Evolutionary conservation across 805 yeast genomes (phyloP), one percentile per base, ranked within the genome.

Genomic region (Tetrapisispora iriomotensis): DNA sequence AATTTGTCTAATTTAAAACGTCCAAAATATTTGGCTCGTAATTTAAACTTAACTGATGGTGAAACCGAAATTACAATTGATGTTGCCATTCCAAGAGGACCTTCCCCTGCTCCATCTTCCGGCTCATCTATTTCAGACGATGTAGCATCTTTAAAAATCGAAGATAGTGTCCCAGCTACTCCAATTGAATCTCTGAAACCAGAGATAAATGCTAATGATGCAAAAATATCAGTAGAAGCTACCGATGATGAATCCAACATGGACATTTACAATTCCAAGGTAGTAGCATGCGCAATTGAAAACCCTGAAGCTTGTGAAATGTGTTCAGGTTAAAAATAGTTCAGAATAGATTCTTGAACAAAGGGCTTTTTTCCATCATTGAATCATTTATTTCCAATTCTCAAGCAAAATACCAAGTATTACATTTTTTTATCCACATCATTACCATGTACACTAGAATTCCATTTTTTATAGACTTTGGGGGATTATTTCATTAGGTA

Each of bases 271-370:
- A 82, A 87, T 64, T 80, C 92, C 19, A 79, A 86, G 64, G 96
- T 81, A 24, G 77, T 87, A 63, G 95, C 95, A 21, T 87, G 96
- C 70, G 94, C 96, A 39, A 85, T 87, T 61, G 77, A 82, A 61
- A 87, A 87, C 68, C 95, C 95, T 39, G 96, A 82, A 65, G 74
- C 95, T 31, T 88, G 97, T 66, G 88, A 88, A 56, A 88, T 90
- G 94, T 88, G 97, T 70, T 88, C 96, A 36, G 96, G 96, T 67
- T 88, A 67, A 62, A 20, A 2, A 10, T 19, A 20, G n/a, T 30
- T n/a, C n/a, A n/a, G n/a, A n/a, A n/a, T n/a, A n/a, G n/a, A n/a
- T n/a, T n/a, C n/a, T n/a, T n/a, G n/a, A n/a, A n/a, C n/a, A n/a
- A n/a, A n/a, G n/a, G n/a, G n/a, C n/a, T n/a, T n/a, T n/a, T n/a